Evolutionary conservation across 805 yeast species (phyloP).

Genomic region (Ogataea ganodermae): DNA sequence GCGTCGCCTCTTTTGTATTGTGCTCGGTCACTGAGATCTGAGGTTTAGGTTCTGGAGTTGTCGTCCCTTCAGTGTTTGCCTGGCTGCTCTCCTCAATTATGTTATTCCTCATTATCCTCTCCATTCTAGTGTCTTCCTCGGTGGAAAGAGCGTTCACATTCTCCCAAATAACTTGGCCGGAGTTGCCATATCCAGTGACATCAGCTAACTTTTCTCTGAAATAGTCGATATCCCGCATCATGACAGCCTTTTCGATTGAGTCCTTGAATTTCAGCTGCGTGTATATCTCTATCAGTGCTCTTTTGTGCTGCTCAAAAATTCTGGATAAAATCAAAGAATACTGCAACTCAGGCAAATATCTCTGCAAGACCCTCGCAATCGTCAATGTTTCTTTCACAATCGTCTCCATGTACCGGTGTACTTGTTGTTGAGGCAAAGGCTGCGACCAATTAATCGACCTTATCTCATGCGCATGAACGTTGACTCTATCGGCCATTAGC

Average conservation of each 20-base stretch:
- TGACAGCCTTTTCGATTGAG: conserved; percentile 52
- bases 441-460: conserved; percentile 51
- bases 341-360: conserved; percentile 55
- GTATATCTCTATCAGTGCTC: conserved; percentile 53
- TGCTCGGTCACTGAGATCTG: neutral
- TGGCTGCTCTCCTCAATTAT: conserved; percentile 10
- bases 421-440: conserved; percentile 44
- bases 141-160: conserved; percentile 54
- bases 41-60: neutral
- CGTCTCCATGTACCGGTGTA: conserved; percentile 64
- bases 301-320: conserved; percentile 61
- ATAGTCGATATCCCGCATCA: conserved; percentile 62
- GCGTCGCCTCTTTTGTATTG: neutral
- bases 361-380: conserved; percentile 58
- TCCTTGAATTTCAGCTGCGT: conserved; percentile 50
- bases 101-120: conserved; percentile 44
- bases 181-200: conserved; percentile 59
- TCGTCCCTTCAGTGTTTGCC: neutral
- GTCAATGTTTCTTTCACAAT: conserved; percentile 68
- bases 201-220: conserved; percentile 63
- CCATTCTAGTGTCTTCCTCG: conserved; percentile 51
- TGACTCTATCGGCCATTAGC: conserved; percentile 67
- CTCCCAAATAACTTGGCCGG: conserved; percentile 65
- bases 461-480: conserved; percentile 50
- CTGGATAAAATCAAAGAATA: conserved; percentile 47